Conservation (phyloP, 306 rosid species). For the Adenanthera pavonina region DNA sequence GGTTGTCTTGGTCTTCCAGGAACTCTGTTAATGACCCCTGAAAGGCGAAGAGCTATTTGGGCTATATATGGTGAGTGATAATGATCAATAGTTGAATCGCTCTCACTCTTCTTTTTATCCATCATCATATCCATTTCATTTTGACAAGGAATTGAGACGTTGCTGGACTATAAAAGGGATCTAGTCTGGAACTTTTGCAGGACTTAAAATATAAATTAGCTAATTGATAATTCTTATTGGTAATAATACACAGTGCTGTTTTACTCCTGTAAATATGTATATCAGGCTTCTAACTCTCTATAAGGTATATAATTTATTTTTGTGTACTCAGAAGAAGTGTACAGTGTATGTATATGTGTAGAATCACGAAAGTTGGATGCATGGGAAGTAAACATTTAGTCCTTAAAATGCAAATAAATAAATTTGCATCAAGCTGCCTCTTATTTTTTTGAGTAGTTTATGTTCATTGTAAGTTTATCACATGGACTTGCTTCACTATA, state of each 20-base stretch:
- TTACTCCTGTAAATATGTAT: neutral
- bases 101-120: neutral
- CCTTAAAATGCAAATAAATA: constrained; percentile 1
- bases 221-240: constrained; percentile 3
- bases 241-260: neutral
- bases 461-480: constrained; percentile 15
- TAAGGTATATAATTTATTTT: neutral
- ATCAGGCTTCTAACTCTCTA: constrained; percentile 1
- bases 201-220: constrained; percentile 6
- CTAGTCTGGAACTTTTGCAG: neutral
- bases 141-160: neutral
- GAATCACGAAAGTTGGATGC: constrained; percentile 8
- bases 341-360: neutral
- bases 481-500: neutral
- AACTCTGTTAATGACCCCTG: constrained; percentile 85
- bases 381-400: neutral
- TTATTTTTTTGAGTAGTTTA: neutral
- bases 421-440: neutral
- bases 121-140: neutral
- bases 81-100: constrained; percentile 19
- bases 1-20: constrained; percentile 52
- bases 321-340: neutral
- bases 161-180: constrained; percentile 13
- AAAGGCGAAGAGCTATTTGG: constrained; percentile 85
- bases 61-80: constrained; percentile 83